A percentile compares a stretch with the other conserved stretches of the same genome.
These are phyloP conservation scores for Mycena sp. DNA, from an alignment of 1,284 basidiomycete genomes.

Conservation along the genomic window DNA sequence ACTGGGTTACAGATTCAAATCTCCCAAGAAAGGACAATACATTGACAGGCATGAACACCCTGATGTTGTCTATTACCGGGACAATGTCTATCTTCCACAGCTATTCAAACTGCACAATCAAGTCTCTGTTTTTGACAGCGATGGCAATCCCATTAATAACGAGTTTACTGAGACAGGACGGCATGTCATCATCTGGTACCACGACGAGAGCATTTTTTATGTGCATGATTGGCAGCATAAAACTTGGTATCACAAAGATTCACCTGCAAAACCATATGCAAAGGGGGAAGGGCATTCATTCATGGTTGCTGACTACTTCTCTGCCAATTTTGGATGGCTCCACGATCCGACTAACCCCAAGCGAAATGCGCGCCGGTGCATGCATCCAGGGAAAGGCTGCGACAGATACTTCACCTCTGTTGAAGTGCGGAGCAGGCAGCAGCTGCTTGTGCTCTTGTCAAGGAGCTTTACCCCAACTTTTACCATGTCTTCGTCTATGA, in stretches of 20 bases:
- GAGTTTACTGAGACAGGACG: background rate
- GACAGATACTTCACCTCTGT: conserved; percentile 27
- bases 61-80: no score
- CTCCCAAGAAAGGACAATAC: conserved; percentile 4
- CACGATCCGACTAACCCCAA: no score
- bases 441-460: background rate
- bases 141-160: background rate
- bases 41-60: background rate
- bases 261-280: no score
- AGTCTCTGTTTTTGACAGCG: background rate
- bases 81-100: conserved; percentile 3
- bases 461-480: conserved; percentile 2
- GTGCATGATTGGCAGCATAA: no score
- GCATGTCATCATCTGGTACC: conserved; percentile 4
- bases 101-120: background rate
- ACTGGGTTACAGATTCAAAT: background rate
- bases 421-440: conserved; percentile 12
- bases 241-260: no score
- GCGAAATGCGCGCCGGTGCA: no score
- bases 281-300: no score
- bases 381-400: conserved; percentile 39
- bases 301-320: no score
- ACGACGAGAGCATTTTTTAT: no score
- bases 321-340: no score
- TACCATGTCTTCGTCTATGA: conserved; percentile 37